These are phyloP conservation scores for Didymella lethalis DNA, from an alignment of 2,329 filamentous ascomycete species.

Conservation along the genomic window DNA sequence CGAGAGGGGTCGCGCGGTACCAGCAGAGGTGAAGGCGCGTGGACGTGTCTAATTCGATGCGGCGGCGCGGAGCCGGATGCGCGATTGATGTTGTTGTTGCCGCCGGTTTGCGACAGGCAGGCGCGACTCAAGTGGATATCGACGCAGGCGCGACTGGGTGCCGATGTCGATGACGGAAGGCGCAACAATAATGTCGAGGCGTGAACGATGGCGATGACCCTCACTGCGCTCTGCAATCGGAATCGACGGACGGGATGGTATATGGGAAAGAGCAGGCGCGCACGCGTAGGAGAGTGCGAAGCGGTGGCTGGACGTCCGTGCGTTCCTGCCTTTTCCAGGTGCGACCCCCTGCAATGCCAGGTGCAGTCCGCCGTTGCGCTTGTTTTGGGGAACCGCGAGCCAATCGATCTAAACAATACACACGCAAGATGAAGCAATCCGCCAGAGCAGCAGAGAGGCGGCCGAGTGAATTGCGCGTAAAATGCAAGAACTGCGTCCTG, in stretches of 20 bases:
- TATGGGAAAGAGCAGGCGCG: conserved; percentile 33
- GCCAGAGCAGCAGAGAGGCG: conserved; percentile 12
- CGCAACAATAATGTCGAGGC: conserved; percentile 19
- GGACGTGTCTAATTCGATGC: conserved; percentile 38
- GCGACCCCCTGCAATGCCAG: conserved; percentile 6
- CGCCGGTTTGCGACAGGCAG: conserved; percentile 35
- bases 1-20: conserved; percentile 23
- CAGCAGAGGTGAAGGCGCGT: conserved; percentile 23
- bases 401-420: conserved; percentile 27
- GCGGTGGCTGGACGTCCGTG: conserved; percentile 18
- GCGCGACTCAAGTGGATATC: conserved; percentile 23
- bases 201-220: conserved; percentile 35
- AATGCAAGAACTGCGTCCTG: conserved; percentile 12
- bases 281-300: conserved; percentile 20
- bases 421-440: conserved; percentile 30
- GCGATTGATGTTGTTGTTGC: conserved; percentile 30
- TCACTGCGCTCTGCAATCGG: conserved; percentile 33
- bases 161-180: conserved; percentile 27
- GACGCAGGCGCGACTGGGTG: conserved; percentile 14
- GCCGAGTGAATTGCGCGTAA: conserved; percentile 1
- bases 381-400: conserved; percentile 27
- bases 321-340: conserved; percentile 27
- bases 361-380: conserved; percentile 23
- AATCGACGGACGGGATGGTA: conserved; percentile 40
- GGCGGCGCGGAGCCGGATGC: conserved; percentile 28